Percentiles rank a stretch among this genome's conserved stretches.
These are phyloP conservation scores for Xylaria sp. DNA, from an alignment of 2,329 filamentous ascomycete genomes.

Conservation along the genomic window DNA sequence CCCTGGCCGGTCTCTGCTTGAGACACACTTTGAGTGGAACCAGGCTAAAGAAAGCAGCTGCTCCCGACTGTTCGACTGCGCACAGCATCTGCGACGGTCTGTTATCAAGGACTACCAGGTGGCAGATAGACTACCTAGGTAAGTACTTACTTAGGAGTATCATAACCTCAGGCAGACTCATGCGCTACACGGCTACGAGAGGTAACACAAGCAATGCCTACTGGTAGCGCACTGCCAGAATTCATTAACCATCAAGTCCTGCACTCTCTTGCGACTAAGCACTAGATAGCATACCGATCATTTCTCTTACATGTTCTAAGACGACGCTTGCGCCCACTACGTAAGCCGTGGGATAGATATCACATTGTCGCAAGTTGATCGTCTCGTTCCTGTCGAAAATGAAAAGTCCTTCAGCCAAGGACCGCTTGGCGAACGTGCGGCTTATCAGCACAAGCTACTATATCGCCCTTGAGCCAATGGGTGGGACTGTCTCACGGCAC, in stretches of 20 bases:
- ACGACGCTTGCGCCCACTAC: neutral
- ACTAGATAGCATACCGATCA: constrained; percentile 4
- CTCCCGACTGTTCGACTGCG: neutral
- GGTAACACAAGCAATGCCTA: neutral
- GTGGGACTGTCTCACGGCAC: neutral
- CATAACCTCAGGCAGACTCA: too few species aligned
- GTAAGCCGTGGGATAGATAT: neutral
- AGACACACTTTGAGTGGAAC: too few species aligned
- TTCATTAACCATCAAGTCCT: neutral
- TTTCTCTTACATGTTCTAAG: neutral
- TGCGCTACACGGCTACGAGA: too few species aligned
- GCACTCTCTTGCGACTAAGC: constrained; percentile 8
- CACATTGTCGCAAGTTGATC: neutral
- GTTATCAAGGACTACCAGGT: neutral
- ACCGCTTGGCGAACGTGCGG: neutral
- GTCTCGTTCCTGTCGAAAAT: neutral
- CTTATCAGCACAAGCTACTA: neutral
- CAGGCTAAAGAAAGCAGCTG: neutral
- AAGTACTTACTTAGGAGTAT: too few species aligned
- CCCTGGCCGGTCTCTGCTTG: too few species aligned
- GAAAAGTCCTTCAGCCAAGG: neutral
- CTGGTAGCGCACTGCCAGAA: neutral
- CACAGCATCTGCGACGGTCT: neutral
- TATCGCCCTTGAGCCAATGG: constrained; percentile 8
- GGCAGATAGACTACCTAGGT: neutral